Percentiles rank a stretch among this genome's conserved stretches.
Conservation (phyloP, 352 stramenopile genomes). For the Pilasporangium apinafurcum region DNA sequence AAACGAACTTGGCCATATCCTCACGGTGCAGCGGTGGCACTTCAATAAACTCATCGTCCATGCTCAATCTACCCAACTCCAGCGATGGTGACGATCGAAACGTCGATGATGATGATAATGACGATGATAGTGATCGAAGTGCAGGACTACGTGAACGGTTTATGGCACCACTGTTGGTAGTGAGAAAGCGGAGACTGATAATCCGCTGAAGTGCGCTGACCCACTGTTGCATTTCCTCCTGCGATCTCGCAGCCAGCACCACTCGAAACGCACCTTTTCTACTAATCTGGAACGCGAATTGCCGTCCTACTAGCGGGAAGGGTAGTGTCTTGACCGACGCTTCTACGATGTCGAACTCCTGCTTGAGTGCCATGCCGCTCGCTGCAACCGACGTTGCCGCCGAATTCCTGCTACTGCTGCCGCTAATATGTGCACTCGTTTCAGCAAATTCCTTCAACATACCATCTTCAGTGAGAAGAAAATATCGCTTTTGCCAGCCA, state of each 20-base stretch:
- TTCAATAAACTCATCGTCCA: slow-evolving; percentile 21
- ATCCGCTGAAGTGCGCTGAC: slow-evolving; percentile 20
- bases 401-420: background rate
- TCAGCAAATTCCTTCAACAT: slow-evolving; percentile 44
- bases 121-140: background rate
- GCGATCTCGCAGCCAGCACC: slow-evolving; percentile 38
- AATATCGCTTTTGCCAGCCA: slow-evolving; percentile 68
- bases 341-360: slow-evolving; percentile 30
- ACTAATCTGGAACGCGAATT: slow-evolving; percentile 54
- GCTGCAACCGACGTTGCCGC: background rate
- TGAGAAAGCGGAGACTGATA: no score
- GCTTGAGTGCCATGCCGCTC: slow-evolving; percentile 42
- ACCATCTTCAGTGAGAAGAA: slow-evolving; percentile 41
- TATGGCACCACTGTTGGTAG: background rate
- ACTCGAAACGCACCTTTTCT: slow-evolving; percentile 15
- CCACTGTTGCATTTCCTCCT: slow-evolving; percentile 41
- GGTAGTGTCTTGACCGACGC: slow-evolving; percentile 31
- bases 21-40: slow-evolving; percentile 17
- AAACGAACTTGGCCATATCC: slow-evolving; percentile 21
- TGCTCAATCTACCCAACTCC: slow-evolving; percentile 2
- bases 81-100: slow-evolving; percentile 5
- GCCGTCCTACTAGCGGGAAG: slow-evolving; percentile 36
- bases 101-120: background rate
- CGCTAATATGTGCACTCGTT: background rate
- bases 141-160: slow-evolving; percentile 1